Conservation (phyloP, 257 asterid genomes). For the Asclepias syriaca region DNA sequence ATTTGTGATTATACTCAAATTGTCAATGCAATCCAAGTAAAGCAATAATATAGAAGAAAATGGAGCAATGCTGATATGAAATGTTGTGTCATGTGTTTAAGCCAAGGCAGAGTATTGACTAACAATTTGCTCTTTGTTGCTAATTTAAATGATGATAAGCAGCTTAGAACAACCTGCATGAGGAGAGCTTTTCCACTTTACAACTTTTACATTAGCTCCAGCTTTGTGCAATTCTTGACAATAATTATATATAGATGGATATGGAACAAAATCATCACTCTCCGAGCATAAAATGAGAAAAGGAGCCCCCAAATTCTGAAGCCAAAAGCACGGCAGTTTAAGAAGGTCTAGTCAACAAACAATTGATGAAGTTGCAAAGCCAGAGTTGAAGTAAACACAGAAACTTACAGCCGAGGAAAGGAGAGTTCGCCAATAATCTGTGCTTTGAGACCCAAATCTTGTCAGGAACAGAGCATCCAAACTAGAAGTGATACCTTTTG, state of each 20-base stretch:
- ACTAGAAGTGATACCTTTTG: constrained; percentile 67
- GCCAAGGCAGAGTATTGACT: neutral
- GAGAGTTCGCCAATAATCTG: constrained; percentile 77
- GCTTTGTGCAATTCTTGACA: constrained; percentile 41
- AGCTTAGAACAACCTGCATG: constrained; percentile 40
- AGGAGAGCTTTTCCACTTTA: constrained; percentile 30
- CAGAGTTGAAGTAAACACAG: constrained; percentile 7
- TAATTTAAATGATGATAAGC: constrained; percentile 1
- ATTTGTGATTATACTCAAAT: neutral
- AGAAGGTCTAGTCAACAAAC: constrained; percentile 13
- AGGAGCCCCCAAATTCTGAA: constrained; percentile 54
- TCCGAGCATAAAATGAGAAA: constrained; percentile 53
- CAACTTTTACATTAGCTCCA: constrained; percentile 52
- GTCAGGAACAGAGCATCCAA: constrained; percentile 88
- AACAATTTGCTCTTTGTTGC: neutral
- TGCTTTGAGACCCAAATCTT: constrained; percentile 67
- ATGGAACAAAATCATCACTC: constrained; percentile 43
- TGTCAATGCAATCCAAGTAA: neutral
- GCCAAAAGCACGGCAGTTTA: neutral
- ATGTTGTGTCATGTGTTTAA: neutral
- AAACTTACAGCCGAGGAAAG: constrained; percentile 75
- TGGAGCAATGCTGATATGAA: neutral
- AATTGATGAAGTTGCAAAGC: constrained; percentile 4
- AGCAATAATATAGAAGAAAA: neutral
- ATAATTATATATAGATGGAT: constrained; percentile 34